Evolutionary conservation across 2,329 filamentous ascomycete species (phyloP).

Genomic region (Ophioceras dolichostomum): DNA sequence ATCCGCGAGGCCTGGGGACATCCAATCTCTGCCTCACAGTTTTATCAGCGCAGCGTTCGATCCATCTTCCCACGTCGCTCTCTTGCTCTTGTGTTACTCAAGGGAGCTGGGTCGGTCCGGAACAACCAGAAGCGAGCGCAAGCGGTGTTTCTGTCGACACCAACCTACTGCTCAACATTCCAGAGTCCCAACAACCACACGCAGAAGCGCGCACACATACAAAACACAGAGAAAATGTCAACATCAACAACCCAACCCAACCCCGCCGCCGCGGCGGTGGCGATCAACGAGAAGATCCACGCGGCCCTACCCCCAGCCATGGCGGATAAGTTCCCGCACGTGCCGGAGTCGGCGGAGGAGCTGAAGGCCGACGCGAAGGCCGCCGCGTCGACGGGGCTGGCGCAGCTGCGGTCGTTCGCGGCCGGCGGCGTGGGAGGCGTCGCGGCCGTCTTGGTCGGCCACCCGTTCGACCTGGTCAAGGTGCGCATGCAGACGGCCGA

Average conservation of each 20-base stretch:
- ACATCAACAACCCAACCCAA: slow-evolving; percentile 4
- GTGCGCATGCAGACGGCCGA: slow-evolving; percentile 94
- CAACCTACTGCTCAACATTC: too few species aligned
- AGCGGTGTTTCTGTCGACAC: too few species aligned
- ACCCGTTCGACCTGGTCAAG: slow-evolving; percentile 97
- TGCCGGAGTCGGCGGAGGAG: slow-evolving; percentile 30
- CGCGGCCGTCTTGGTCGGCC: slow-evolving; percentile 86
- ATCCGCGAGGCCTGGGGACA: too few species aligned
- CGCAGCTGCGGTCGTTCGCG: slow-evolving; percentile 64
- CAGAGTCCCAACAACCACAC: too few species aligned
- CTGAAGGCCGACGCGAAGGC: slow-evolving; percentile 29
- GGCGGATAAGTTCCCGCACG: slow-evolving; percentile 25
- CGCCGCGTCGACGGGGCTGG: slow-evolving; percentile 22
- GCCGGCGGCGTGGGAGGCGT: slow-evolving; percentile 90
- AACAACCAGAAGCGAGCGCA: too few species aligned
- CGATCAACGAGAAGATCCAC: slow-evolving; percentile 20
- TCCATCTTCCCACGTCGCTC: too few species aligned
- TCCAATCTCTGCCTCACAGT: too few species aligned
- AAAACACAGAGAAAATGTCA: background rate
- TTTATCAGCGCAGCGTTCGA: too few species aligned
- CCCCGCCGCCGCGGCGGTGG: slow-evolving; percentile 13
- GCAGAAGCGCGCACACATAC: too few species aligned
- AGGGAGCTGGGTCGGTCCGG: too few species aligned
- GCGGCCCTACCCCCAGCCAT: slow-evolving; percentile 19
- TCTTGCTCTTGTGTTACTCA: too few species aligned